Evolutionary conservation across 352 stramenopile species (phyloP).

Genomic region (Globisporangium rhizosaccharum): DNA sequence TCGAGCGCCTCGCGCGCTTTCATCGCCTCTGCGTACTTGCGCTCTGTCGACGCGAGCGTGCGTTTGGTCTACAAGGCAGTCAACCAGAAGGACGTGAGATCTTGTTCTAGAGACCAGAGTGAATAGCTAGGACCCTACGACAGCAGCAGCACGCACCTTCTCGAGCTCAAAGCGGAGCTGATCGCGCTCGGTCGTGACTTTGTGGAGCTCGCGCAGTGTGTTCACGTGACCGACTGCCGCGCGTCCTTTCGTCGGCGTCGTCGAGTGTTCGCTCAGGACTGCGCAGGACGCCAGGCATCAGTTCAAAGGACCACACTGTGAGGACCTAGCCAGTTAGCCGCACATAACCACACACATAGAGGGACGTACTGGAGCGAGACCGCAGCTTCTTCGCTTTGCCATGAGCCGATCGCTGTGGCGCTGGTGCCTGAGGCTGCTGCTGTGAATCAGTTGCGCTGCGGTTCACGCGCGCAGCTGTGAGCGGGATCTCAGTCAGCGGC

Average conservation of each 20-base stretch:
- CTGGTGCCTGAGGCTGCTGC: not conserved
- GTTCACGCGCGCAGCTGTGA: not conserved
- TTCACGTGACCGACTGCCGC: conserved; percentile 15
- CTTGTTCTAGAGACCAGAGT: not conserved
- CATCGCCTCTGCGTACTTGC: conserved; percentile 40
- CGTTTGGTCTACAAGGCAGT: conserved; percentile 28
- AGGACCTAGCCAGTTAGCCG: not conserved
- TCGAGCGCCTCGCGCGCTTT: conserved; percentile 55
- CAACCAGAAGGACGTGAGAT: not conserved
- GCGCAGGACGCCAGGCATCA: not conserved
- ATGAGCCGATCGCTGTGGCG: not conserved
- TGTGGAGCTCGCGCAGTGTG: conserved; percentile 50
- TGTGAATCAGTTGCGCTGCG: not conserved
- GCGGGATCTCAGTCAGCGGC: conserved; percentile 1
- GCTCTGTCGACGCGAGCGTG: conserved; percentile 32
- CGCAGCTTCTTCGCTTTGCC: conserved; percentile 10
- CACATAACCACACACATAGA: not conserved
- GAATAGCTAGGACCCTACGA: not conserved
- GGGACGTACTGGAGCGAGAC: conserved; percentile 11
- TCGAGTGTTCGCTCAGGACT: conserved; percentile 20
- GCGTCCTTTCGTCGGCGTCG: conserved; percentile 12
- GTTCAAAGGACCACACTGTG: not conserved
- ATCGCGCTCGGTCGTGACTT: conserved; percentile 64
- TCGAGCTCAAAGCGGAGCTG: conserved; percentile 76
- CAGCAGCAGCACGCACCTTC: conserved; percentile 20